Percentiles rank a stretch among this genome's conserved stretches.
These are phyloP conservation scores for Microsporum audouinii DNA, from an alignment of 2,329 filamentous ascomycete species.

Conservation along the genomic window DNA sequence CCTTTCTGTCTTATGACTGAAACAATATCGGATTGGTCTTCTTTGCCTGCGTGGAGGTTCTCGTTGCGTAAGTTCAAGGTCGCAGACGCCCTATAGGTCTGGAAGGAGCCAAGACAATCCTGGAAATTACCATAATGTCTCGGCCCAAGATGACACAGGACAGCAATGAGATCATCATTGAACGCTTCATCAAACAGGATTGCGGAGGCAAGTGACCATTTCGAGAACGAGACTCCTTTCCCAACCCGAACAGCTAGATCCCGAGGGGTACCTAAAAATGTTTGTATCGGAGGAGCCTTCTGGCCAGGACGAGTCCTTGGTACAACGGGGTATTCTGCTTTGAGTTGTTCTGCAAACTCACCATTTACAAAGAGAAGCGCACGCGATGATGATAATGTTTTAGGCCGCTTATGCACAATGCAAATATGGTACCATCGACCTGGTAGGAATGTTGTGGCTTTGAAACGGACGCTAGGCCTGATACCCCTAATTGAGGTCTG, in stretches of 20 bases:
- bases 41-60: conserved; percentile 74
- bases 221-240: conserved; percentile 59
- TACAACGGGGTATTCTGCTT: conserved; percentile 72
- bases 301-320: conserved; percentile 52
- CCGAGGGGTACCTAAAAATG: conserved; percentile 84
- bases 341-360: conserved; percentile 84
- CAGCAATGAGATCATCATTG: conserved; percentile 83
- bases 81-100: conserved; percentile 90
- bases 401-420: conserved; percentile 70
- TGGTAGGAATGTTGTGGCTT: conserved; percentile 63
- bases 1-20: conserved; percentile 78
- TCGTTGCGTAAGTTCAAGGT: conserved; percentile 86
- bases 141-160: conserved; percentile 79
- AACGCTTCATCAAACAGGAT: conserved; percentile 79
- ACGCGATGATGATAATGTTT: conserved; percentile 62
- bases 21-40: conserved; percentile 84
- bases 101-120: conserved; percentile 87
- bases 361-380: conserved; percentile 86
- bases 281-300: conserved; percentile 56
- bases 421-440: conserved; percentile 87
- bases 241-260: conserved; percentile 70
- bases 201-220: conserved; percentile 81
- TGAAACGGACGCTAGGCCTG: conserved; percentile 86
- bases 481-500: conserved; percentile 85
- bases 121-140: conserved; percentile 94